Evolutionary conservation across 2,329 filamentous ascomycete species (phyloP).

Genomic region (Calonectria pauciramosa): DNA sequence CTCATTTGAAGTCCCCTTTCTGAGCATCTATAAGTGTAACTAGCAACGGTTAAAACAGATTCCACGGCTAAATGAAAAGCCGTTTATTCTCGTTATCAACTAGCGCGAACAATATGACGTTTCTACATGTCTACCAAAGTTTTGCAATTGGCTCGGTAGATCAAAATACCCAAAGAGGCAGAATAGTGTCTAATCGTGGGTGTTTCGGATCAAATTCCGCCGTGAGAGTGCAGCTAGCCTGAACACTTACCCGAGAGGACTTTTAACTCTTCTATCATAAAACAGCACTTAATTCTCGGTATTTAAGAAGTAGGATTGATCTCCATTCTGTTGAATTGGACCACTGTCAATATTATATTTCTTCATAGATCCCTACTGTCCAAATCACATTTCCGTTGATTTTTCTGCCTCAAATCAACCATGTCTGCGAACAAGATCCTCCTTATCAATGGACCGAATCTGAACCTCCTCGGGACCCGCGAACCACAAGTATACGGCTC

Average conservation of each 20-base stretch:
- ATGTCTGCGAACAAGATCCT: not conserved
- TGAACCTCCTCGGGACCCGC: slow-evolving; percentile 5
- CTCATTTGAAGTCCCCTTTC: not conserved
- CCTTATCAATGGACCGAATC: slow-evolving; percentile 14
- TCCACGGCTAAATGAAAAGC: not conserved
- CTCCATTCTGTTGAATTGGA: not conserved
- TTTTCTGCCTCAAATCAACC: not conserved
- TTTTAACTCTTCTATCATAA: not conserved
- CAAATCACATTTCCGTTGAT: not conserved
- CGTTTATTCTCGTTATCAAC: not conserved
- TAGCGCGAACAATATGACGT: not conserved
- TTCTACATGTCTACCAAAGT: not conserved
- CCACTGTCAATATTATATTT: not conserved
- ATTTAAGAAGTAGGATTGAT: not conserved
- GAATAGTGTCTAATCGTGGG: not conserved
- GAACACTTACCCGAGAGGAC: not conserved
- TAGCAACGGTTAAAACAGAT: not conserved
- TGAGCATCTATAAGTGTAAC: not conserved
- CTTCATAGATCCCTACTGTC: not conserved
- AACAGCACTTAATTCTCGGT: not conserved
- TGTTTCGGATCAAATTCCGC: not conserved
- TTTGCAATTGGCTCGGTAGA: not conserved
- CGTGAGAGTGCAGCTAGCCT: not conserved
- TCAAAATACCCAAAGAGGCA: not conserved
- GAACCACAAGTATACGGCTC: slow-evolving; percentile 9